Percentiles rank a stretch among this genome's conserved stretches.
These are phyloP conservation scores for Cercospora janseana DNA, from an alignment of 2,329 filamentous ascomycete species.

Conservation along the genomic window DNA sequence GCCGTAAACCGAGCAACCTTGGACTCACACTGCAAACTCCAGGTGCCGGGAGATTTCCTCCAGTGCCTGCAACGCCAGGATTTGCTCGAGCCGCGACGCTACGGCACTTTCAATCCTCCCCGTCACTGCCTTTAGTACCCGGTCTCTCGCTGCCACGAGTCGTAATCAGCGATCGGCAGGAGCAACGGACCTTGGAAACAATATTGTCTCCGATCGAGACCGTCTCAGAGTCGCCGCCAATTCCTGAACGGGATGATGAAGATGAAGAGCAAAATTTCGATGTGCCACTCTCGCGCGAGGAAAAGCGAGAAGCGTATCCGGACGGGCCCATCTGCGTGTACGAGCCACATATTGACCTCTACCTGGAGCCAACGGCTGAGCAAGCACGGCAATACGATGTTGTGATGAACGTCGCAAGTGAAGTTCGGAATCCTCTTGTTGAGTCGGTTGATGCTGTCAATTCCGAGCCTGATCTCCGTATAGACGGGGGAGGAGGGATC, in stretches of 20 bases:
- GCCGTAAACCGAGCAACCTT: slow-evolving; percentile 71
- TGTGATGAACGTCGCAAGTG: slow-evolving; percentile 79
- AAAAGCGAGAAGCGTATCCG: slow-evolving; percentile 77
- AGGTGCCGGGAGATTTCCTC: slow-evolving; percentile 55
- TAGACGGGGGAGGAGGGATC: slow-evolving; percentile 36
- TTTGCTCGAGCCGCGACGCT: slow-evolving; percentile 51
- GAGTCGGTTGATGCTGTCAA: slow-evolving; percentile 15
- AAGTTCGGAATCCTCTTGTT: slow-evolving; percentile 73
- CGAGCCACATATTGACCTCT: slow-evolving; percentile 72
- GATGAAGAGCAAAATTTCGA: slow-evolving; percentile 54
- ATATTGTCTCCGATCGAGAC: slow-evolving; percentile 33
- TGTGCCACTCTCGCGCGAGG: slow-evolving; percentile 59
- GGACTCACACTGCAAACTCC: slow-evolving; percentile 70
- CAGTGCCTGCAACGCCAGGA: slow-evolving; percentile 60
- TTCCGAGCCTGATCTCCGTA: slow-evolving; percentile 36
- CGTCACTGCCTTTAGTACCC: slow-evolving; percentile 57
- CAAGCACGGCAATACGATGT: slow-evolving; percentile 77
- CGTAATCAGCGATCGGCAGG: slow-evolving; percentile 12
- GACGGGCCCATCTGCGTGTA: slow-evolving; percentile 81
- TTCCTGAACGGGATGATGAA: slow-evolving; percentile 38
- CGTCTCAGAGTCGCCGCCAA: slow-evolving; percentile 15
- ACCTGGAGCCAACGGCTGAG: slow-evolving; percentile 74
- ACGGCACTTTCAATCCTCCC: slow-evolving; percentile 62
- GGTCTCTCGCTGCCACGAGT: slow-evolving; percentile 32
- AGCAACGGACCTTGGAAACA: slow-evolving; percentile 30